Evolutionary conservation across 2,329 filamentous ascomycete species (phyloP).

Genomic region (Colletotrichum liriopes): DNA sequence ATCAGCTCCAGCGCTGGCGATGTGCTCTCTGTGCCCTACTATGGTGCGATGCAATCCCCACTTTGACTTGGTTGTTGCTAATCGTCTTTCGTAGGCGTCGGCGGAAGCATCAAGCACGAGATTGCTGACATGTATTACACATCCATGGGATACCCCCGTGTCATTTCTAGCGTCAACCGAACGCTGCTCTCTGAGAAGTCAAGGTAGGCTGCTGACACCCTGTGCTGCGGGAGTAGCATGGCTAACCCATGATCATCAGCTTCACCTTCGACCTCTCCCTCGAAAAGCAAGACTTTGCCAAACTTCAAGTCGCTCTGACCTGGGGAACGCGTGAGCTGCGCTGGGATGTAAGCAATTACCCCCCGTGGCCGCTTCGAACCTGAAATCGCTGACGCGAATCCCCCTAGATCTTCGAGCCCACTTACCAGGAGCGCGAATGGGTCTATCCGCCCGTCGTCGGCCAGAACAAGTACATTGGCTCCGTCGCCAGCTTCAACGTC

Average conservation of each 20-base stretch:
- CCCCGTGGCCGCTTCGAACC: background rate
- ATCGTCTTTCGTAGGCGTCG: slow-evolving; percentile 11
- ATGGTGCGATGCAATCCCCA: slow-evolving; percentile 41
- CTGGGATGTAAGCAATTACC: slow-evolving; percentile 45
- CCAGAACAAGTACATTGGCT: slow-evolving; percentile 58
- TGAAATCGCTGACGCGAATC: background rate
- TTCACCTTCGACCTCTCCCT: slow-evolving; percentile 47
- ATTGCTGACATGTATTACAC: slow-evolving; percentile 33
- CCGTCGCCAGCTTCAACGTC: slow-evolving; percentile 53
- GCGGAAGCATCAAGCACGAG: slow-evolving; percentile 37
- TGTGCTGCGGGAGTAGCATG: too few species aligned
- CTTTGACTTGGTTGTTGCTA: background rate
- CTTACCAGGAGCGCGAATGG: slow-evolving; percentile 59
- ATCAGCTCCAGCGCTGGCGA: slow-evolving; percentile 52
- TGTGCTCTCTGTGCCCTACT: slow-evolving; percentile 53
- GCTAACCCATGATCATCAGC: background rate
- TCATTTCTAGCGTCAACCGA: slow-evolving; percentile 26
- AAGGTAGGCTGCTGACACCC: background rate
- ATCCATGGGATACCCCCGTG: slow-evolving; percentile 28
- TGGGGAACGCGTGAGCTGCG: slow-evolving; percentile 49
- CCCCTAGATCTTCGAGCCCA: slow-evolving; percentile 54
- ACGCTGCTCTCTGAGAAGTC: slow-evolving; percentile 32
- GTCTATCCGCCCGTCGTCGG: slow-evolving; percentile 58
- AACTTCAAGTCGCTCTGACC: slow-evolving; percentile 44
- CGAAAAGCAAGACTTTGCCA: slow-evolving; percentile 48